Evolutionary conservation across 345 rosid genomes (phyloP).

Genomic region (Jatropha curcas): DNA sequence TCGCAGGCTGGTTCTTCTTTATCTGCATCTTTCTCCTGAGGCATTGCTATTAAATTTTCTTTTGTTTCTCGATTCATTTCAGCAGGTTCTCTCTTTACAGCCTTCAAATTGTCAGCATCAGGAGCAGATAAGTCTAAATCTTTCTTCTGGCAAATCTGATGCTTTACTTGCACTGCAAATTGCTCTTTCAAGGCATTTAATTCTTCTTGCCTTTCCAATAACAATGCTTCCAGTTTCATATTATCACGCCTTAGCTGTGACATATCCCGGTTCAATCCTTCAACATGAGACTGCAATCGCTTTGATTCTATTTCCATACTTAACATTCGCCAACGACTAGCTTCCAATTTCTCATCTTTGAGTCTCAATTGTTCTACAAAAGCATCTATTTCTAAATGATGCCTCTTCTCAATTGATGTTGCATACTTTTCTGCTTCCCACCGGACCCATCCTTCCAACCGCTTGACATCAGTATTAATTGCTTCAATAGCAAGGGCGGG

Average conservation of each 20-base stretch:
- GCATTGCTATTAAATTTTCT: slow-evolving; percentile 19
- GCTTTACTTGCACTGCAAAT: slow-evolving; percentile 32
- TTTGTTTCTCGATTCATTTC: slow-evolving; percentile 41
- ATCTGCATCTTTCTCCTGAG: slow-evolving; percentile 27
- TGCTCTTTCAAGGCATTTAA: slow-evolving; percentile 46
- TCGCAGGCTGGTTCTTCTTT: slow-evolving; percentile 26
- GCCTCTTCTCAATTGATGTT: slow-evolving; percentile 54
- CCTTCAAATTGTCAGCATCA: slow-evolving; percentile 40
- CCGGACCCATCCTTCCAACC: slow-evolving; percentile 55
- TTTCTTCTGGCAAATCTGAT: slow-evolving; percentile 35
- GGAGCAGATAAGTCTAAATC: slow-evolving; percentile 28
- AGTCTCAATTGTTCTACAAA: slow-evolving; percentile 72
- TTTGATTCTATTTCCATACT: slow-evolving; percentile 81
- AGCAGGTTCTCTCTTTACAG: slow-evolving; percentile 33
- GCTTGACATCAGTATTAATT: slow-evolving; percentile 43
- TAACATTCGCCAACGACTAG: slow-evolving; percentile 62
- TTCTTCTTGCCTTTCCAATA: slow-evolving; percentile 55
- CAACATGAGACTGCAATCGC: slow-evolving; percentile 60
- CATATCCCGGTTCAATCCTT: slow-evolving; percentile 57
- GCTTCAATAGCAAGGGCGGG: slow-evolving; percentile 37
- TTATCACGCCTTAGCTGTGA: slow-evolving; percentile 58
- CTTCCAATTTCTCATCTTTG: slow-evolving; percentile 81
- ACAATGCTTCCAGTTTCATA: slow-evolving; percentile 50
- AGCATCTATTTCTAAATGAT: slow-evolving; percentile 65
- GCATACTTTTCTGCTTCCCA: slow-evolving; percentile 65